Evolutionary conservation across 352 stramenopile genomes (phyloP).

Genomic region (Globisporangium cederbergense): DNA sequence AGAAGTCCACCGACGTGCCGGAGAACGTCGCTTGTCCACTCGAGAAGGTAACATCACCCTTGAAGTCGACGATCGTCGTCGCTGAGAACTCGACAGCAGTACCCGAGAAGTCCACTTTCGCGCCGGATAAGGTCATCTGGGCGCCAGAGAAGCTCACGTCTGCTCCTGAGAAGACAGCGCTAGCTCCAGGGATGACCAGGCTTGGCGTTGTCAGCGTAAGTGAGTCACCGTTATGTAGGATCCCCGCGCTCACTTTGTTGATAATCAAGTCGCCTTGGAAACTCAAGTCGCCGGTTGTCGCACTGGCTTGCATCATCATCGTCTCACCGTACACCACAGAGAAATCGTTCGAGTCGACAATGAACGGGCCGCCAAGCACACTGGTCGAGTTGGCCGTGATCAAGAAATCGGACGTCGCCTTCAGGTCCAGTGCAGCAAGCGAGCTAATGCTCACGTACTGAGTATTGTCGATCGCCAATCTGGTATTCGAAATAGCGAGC

Average conservation of each 20-base stretch:
- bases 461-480: constrained; percentile 34
- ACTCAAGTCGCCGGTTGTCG: constrained; percentile 23
- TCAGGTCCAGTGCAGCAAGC: constrained; percentile 27
- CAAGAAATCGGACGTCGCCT: constrained; percentile 26
- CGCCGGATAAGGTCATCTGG: constrained; percentile 1
- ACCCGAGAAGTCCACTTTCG: constrained; percentile 14
- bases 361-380: constrained; percentile 26
- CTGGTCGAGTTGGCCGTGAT: constrained; percentile 26
- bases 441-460: constrained; percentile 30
- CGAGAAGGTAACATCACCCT: constrained; percentile 6
- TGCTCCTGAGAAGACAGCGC: constrained; percentile 8
- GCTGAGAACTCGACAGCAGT: constrained; percentile 12
- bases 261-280: constrained; percentile 27
- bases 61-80: constrained; percentile 12
- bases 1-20: constrained; percentile 11
- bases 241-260: constrained; percentile 16
- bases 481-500: constrained; percentile 28
- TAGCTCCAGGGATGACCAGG: constrained; percentile 16
- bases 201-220: constrained; percentile 27
- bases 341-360: constrained; percentile 28
- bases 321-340: constrained; percentile 13
- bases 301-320: constrained; percentile 20
- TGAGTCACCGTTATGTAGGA: constrained; percentile 29
- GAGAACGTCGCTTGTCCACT: constrained; percentile 7
- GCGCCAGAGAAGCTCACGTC: constrained; percentile 5